Evolutionary conservation across 176 grass and related monocot genomes (phyloP), one percentile per base, ranked within the genome.

Genomic region (Aegilops longissima): DNA sequence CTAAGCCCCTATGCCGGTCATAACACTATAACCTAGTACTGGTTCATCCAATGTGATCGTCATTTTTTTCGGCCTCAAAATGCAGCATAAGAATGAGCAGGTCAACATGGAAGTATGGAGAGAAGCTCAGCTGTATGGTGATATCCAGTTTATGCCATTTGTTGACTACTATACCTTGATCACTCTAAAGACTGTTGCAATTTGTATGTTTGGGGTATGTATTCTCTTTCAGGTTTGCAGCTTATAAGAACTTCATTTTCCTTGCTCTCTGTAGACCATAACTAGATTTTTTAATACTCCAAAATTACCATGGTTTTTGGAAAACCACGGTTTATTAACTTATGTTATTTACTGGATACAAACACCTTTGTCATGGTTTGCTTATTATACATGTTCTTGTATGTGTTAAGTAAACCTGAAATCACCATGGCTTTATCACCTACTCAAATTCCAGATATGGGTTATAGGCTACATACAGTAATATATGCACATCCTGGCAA

Each of bases 101-200:
- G 92, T 94, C 78, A 97, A 97, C 86, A 73, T 93, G 84, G 95
- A 94, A 82, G 67, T 97, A 40, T 94, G 95, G 95, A 90, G 63
- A 81, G 95, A 97, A 92, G 88, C 92, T 89, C 84, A 89, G 86
- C 76, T 89, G 39, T 97, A 97, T 78, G 86, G 85, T 83, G 93
- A 98, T 92, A 92, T 95, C 83, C 95, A 98, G 68, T 81, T 98
- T 85, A 92, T 98, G 93, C 95, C 95, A 76, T 98, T 95, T 84
- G 95, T 95, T 84, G 93, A 98, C 86, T 95, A 98, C 65, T 98
- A 98, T 80, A 95, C 80, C 64, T 85, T 98, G 76, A 95, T 98
- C 80, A 95, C 93, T 30, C 87, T 98, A 44, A 95, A 95, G 92
- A 91, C 91, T 18, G 81, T 93, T 84, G 91, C 95, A 63, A 78